phyloP scores from a whole-genome alignment of 352 stramenopile species.

The Pythium rhizo-oryzae region DNA sequence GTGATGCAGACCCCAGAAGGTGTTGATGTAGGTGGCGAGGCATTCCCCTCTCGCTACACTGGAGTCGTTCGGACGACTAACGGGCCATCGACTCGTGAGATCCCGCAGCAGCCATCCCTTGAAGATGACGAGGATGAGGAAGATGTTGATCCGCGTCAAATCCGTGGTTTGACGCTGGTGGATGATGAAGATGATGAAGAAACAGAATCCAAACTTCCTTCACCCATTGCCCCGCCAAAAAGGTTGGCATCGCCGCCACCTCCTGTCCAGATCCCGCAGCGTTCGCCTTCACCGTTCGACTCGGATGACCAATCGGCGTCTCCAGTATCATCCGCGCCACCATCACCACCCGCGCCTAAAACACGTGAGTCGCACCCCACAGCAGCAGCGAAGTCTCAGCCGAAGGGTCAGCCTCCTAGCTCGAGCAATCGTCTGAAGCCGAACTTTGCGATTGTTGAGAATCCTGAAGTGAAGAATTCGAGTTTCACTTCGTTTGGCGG shows the following conservation, averaged over 20 bases:
- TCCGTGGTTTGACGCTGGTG: slow-evolving; percentile 23
- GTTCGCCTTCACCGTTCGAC: slow-evolving; percentile 13
- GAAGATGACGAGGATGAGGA: slow-evolving; percentile 26
- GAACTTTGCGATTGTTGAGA: slow-evolving; percentile 75
- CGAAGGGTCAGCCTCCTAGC: slow-evolving; percentile 2
- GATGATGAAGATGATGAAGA: slow-evolving; percentile 29
- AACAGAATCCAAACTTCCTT: slow-evolving; percentile 12
- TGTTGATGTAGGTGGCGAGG: slow-evolving; percentile 73
- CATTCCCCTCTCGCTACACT: slow-evolving; percentile 48
- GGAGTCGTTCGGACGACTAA: slow-evolving; percentile 26
- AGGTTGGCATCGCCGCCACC: slow-evolving; percentile 18
- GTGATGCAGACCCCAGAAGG: slow-evolving; percentile 89
- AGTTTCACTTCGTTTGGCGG: slow-evolving; percentile 88
- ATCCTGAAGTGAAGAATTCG: slow-evolving; percentile 53
- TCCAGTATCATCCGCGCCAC: slow-evolving; percentile 23
- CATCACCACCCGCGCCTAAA: slow-evolving; percentile 32
- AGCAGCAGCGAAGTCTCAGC: slow-evolving; percentile 19
- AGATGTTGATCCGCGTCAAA: slow-evolving; percentile 17
- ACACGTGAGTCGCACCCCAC: slow-evolving; percentile 23
- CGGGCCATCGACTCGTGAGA: not conserved
- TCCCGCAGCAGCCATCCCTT: slow-evolving; percentile 5
- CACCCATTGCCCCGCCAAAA: slow-evolving; percentile 16
- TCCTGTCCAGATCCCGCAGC: slow-evolving; percentile 14
- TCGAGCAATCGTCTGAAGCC: slow-evolving; percentile 40
- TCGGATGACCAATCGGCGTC: slow-evolving; percentile 25